Conservation (phyloP, 2,329 filamentous ascomycete genomes). For the Cladorrhinum sp. region DNA sequence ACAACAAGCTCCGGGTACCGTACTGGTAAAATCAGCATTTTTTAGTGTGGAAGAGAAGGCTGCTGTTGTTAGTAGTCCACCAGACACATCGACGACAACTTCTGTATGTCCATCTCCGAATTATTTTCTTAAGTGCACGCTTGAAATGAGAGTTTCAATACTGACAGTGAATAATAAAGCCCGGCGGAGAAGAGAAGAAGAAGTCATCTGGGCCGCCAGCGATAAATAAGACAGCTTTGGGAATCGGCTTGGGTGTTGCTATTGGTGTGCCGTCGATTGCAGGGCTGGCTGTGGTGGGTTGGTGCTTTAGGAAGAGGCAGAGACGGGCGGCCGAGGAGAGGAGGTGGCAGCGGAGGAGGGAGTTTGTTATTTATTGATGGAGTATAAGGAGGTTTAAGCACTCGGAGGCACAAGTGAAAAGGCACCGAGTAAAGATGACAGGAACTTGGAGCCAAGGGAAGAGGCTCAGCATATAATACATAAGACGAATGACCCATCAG, state of each 20-base stretch:
- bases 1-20: slow-evolving; percentile 14
- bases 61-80: background rate
- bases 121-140: background rate
- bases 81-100: background rate
- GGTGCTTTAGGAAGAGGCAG: slow-evolving; percentile 24
- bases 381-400: background rate
- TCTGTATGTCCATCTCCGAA: background rate
- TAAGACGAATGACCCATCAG: too few relatives aligned
- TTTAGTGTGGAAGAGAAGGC: slow-evolving; percentile 20
- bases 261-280: slow-evolving; percentile 25
- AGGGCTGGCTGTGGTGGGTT: slow-evolving; percentile 20
- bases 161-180: too few relatives aligned
- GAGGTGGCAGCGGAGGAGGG: slow-evolving; percentile 23
- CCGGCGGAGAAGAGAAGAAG: background rate
- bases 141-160: background rate
- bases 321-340: slow-evolving; percentile 23
- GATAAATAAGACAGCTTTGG: slow-evolving; percentile 22
- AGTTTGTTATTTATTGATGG: slow-evolving; percentile 28
- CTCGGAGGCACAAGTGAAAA: background rate
- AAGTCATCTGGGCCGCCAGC: background rate
- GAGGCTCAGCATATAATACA: too few relatives aligned
- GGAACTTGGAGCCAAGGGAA: too few relatives aligned
- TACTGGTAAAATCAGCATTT: slow-evolving; percentile 28
- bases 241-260: slow-evolving; percentile 28
- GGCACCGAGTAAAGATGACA: background rate